Evolutionary conservation across 768 basidiomycete genomes (phyloP).

Genomic region (Mycena rosella): DNA sequence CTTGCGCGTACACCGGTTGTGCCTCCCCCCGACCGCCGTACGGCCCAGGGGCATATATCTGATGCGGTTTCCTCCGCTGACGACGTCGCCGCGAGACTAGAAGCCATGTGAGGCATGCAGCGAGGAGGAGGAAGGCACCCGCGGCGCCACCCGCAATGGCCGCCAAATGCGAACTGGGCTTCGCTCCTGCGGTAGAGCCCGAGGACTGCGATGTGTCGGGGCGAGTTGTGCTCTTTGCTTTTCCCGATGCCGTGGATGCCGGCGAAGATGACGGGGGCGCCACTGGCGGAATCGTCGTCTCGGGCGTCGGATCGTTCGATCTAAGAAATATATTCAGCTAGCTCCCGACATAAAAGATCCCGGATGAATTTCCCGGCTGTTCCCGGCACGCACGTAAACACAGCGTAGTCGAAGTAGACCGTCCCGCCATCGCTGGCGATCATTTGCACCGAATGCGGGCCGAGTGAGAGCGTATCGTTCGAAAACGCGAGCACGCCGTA

Average conservation of each 20-base stretch:
- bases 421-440: background rate
- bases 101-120: background rate
- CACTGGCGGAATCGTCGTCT: constrained; percentile 26
- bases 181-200: background rate
- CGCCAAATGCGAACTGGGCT: background rate
- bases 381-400: constrained; percentile 28
- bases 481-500: constrained; percentile 23
- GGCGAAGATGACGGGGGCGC: background rate
- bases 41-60: background rate
- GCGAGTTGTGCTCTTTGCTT: background rate
- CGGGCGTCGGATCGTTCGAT: constrained; percentile 18
- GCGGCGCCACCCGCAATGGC: constrained; percentile 19
- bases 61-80: background rate
- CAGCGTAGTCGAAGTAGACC: constrained; percentile 30
- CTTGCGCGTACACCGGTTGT: background rate
- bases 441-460: constrained; percentile 12
- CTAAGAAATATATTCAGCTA: background rate
- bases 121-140: background rate
- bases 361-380: too few relatives aligned
- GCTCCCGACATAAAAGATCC: too few relatives aligned
- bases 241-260: background rate
- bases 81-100: background rate
- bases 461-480: background rate
- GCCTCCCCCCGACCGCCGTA: background rate
- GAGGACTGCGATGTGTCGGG: background rate